Evolutionary conservation across 441 rosid species (phyloP).

Genomic region (Pelargonium australe): DNA sequence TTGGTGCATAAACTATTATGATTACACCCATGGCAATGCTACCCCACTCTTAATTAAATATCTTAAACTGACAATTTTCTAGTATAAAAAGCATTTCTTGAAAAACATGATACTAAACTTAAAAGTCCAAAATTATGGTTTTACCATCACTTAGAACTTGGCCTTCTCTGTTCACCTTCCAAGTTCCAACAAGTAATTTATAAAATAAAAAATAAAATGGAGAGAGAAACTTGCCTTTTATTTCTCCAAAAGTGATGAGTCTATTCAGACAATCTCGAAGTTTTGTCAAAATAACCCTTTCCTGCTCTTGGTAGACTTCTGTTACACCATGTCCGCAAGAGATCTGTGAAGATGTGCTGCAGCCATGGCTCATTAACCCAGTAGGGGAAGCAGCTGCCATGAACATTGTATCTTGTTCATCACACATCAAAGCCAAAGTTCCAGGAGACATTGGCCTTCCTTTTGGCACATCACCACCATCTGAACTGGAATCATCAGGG

Average conservation of each 20-base stretch:
- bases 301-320: constrained; percentile 74
- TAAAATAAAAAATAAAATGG: constrained; percentile 5
- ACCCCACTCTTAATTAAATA: too few relatives aligned
- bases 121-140: background rate
- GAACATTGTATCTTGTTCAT: constrained; percentile 66
- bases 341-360: constrained; percentile 46
- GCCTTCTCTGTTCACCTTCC: constrained; percentile 8
- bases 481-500: constrained; percentile 43
- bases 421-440: constrained; percentile 97
- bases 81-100: too few relatives aligned
- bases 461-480: constrained; percentile 50
- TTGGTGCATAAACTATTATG: too few relatives aligned
- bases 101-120: too few relatives aligned
- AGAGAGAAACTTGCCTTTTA: constrained; percentile 55
- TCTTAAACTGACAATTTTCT: too few relatives aligned
- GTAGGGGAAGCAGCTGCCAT: constrained; percentile 59
- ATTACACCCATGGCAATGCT: too few relatives aligned
- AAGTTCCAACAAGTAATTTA: background rate
- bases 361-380: constrained; percentile 45
- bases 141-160: constrained; percentile 9
- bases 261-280: constrained; percentile 82
- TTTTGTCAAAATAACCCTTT: constrained; percentile 63
- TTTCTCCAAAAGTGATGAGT: constrained; percentile 79
- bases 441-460: constrained; percentile 91
- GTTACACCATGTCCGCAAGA: constrained; percentile 52